Conservation (phyloP, 345 rosid genomes). For the Boechera stricta region DNA sequence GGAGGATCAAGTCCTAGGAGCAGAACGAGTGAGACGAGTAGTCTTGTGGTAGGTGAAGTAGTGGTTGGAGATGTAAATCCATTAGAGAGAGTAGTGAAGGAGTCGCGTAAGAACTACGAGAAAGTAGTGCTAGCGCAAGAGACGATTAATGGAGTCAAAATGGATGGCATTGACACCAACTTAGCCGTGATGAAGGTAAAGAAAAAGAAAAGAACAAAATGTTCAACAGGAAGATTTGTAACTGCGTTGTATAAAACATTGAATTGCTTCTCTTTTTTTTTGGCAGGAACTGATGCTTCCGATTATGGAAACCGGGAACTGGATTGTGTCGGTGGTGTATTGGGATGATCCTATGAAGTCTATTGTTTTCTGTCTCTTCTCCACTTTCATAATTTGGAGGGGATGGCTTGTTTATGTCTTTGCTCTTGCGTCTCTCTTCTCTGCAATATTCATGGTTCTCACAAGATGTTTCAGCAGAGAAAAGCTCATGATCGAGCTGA, state of each 20-base stretch:
- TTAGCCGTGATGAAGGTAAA: slow-evolving; percentile 98
- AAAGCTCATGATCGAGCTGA: slow-evolving; percentile 58
- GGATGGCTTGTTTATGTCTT: slow-evolving; percentile 76
- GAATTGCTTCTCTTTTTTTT: not conserved
- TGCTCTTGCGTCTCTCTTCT: slow-evolving; percentile 51
- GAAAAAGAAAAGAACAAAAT: not conserved
- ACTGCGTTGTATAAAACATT: not conserved
- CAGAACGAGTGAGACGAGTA: slow-evolving; percentile 37
- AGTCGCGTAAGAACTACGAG: slow-evolving; percentile 78
- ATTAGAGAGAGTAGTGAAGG: slow-evolving; percentile 79
- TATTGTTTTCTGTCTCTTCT: slow-evolving; percentile 67
- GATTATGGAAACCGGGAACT: slow-evolving; percentile 62
- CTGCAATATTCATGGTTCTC: slow-evolving; percentile 72
- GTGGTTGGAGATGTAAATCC: slow-evolving; percentile 86
- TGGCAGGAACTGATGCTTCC: slow-evolving; percentile 87
- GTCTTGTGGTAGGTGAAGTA: slow-evolving; percentile 78
- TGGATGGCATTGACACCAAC: slow-evolving; percentile 94
- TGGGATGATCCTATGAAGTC: slow-evolving; percentile 90
- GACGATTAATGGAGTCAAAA: slow-evolving; percentile 88
- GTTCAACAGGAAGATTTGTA: not conserved
- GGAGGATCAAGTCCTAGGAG: slow-evolving; percentile 69
- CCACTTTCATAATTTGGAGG: slow-evolving; percentile 67
- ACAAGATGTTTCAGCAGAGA: slow-evolving; percentile 68
- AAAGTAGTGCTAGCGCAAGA: slow-evolving; percentile 81
- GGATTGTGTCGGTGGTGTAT: slow-evolving; percentile 59